These are phyloP conservation scores for Pythium folliculosum DNA, from an alignment of 352 stramenopile genomes.

Conservation along the genomic window DNA sequence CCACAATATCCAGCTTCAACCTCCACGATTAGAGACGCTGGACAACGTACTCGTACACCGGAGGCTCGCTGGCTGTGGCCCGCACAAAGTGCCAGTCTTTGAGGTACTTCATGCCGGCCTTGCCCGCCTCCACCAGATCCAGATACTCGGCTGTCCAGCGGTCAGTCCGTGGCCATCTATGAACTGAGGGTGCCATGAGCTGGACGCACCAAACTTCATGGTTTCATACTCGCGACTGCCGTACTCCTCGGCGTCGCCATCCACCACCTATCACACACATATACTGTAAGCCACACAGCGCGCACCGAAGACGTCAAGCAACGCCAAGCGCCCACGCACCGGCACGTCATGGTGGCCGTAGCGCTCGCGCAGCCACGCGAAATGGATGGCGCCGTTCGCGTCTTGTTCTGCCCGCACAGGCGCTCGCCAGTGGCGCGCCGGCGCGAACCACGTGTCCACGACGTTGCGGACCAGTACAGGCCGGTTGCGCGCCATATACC, in stretches of 20 bases:
- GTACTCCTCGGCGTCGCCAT: constrained; percentile 60
- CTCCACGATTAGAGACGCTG: not conserved
- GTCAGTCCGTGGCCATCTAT: not conserved
- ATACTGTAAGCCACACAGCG: not conserved
- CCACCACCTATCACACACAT: constrained; percentile 36
- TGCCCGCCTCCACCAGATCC: constrained; percentile 45
- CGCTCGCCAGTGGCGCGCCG: constrained; percentile 20
- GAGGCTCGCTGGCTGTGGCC: constrained; percentile 37
- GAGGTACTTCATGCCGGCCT: constrained; percentile 64
- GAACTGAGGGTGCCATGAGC: too few species aligned
- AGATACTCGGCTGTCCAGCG: constrained; percentile 58
- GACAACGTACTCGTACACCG: constrained; percentile 59
- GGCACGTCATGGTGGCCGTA: constrained; percentile 63
- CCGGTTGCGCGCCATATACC: constrained; percentile 70
- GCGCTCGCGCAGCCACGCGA: constrained; percentile 34
- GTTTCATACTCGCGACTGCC: constrained; percentile 52
- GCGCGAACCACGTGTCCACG: constrained; percentile 38
- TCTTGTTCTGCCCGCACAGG: not conserved
- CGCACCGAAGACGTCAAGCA: not conserved
- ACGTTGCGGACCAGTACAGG: constrained; percentile 75
- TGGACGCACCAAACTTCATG: constrained; percentile 58
- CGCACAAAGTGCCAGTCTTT: constrained; percentile 89
- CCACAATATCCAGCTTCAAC: not conserved
- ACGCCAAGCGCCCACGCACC: constrained; percentile 24
- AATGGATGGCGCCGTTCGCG: constrained; percentile 38